Base-by-base conservation (phyloP, 768 basidiomycete species). In the Tricholoma bakamatsutake region DNA sequence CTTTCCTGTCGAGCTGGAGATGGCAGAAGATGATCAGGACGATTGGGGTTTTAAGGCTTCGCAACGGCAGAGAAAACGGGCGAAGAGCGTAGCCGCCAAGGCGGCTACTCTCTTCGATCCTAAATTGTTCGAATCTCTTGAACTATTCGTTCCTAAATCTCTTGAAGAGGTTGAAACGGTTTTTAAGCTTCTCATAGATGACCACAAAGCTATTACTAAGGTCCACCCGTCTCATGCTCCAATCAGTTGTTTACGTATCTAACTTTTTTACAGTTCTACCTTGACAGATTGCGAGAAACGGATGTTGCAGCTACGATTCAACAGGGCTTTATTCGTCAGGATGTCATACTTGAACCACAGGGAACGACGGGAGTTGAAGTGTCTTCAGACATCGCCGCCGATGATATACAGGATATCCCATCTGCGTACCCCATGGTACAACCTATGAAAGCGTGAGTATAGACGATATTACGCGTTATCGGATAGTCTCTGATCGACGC, bases 391-490 rank as follows among this genome's bases (percentile, higher is more conserved):
- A 17, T 43, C 2, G 31, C 46, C 9, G 37, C 49, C 13, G 12
- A 18, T 2, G 24, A 7, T 30, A 15, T 50, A n/a, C 40, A 56
- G 5, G 21, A 50, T 21, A 39, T 55, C 12, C 64, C 64, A 13
- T 52, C 65, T 15, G 75, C 72, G 1, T 77, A 70, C 52, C 80
- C 81, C 0, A 69, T 69, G 50, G 75, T 82, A 0, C 83, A 80
- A 51, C 80, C 83, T 0, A 74, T 83, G 73, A 84, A 80, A 64
- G 77, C 82, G 60, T 75, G 18, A 39, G 73, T 66, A 39, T 35
- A 12, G 24, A 18, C 5, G 9, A 13, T 42, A 31, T 18, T 18
- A 15, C 18, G 8, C 46, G 2, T 30, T 49, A 18, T 55, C 18
- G n/a, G 40, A 4, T 37, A 21, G 34, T 4, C 1, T 15, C 31